Evolutionary conservation across 2,329 filamentous ascomycete genomes (phyloP), one percentile per base, ranked within the genome.

Genomic region (Fusarium annulatum): DNA sequence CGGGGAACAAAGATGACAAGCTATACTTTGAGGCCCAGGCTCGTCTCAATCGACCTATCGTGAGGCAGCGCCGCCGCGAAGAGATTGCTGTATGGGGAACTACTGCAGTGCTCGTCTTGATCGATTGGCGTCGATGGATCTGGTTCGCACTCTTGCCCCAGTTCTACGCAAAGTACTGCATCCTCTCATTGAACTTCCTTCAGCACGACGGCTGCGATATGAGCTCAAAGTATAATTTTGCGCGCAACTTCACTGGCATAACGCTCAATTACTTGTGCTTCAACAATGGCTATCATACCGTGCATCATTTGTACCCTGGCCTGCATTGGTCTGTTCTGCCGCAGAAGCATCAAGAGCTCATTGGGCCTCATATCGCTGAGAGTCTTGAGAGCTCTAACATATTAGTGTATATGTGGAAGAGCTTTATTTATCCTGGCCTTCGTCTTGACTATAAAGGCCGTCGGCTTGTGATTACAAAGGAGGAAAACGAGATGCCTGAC

Each of bases 201-300:
- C 66, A 69, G 12, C 66, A 69, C 21, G 66, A 69, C 11, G 66
- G 66, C 3, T 69, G 66, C 57, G 64, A 69, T 3, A 69, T 69
- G 66, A 64, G 28, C 39, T 69, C 66, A 15, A 69, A 43, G 23
- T 69, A 69, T 10, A 69, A 69, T 66, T 69, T 69, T 19, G 66
- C 66, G 3, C 64, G 66, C 7, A 69, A 69, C 5, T 69, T 69
- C 3, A 69, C 66, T 1, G 66, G 66, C 4, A 26, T 19, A 4
- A 46, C 64, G 7, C 5, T 69, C 0, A 69, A 69, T 4, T 69
- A 69, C 19, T 16, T 69, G 23, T 69, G 57, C 23, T 69, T 69
- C 23, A 69, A 69, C 21, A 69, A 69, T 7, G 66, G 66, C 5
- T 69, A 69, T 16, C 66, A 69, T 7, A 69, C 66, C 6, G 66